A percentile compares a stretch with the other conserved stretches of the same genome.
Evolutionary conservation across 768 basidiomycete genomes (phyloP).

Genomic region (Russula lepida): DNA sequence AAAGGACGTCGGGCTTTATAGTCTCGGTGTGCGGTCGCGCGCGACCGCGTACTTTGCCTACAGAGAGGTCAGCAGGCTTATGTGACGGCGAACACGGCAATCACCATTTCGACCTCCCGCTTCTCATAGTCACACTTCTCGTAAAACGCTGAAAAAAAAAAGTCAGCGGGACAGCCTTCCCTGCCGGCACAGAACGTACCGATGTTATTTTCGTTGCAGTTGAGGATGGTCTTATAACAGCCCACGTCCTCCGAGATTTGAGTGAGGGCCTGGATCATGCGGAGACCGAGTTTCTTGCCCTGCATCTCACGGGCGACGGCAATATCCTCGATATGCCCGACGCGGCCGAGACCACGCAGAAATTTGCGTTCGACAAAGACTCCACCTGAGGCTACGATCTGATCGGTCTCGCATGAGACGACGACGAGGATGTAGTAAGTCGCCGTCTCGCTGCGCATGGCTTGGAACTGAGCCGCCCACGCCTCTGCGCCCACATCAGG

Average conservation of each 20-base stretch:
- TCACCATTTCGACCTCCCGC: slow-evolving; percentile 92
- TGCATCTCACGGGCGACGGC: slow-evolving; percentile 83
- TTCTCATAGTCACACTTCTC: slow-evolving; percentile 88
- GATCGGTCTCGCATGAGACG: slow-evolving; percentile 61
- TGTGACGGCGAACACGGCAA: slow-evolving; percentile 16
- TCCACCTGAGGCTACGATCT: slow-evolving; percentile 75
- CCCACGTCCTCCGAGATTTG: slow-evolving; percentile 72
- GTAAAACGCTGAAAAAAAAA: slow-evolving; percentile 68
- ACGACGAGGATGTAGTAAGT: slow-evolving; percentile 88
- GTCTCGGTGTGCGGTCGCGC: slow-evolving; percentile 31
- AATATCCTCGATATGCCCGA: slow-evolving; percentile 98
- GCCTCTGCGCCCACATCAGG: slow-evolving; percentile 57
- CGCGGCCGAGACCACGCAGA: slow-evolving; percentile 71
- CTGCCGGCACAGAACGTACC: slow-evolving; percentile 51
- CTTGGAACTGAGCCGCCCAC: slow-evolving; percentile 63
- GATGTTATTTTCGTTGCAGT: slow-evolving; percentile 86
- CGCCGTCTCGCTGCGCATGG: slow-evolving; percentile 40
- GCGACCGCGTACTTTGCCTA: slow-evolving; percentile 56
- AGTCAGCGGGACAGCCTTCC: slow-evolving; percentile 1
- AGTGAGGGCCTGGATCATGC: slow-evolving; percentile 80
- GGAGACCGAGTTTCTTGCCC: slow-evolving; percentile 85
- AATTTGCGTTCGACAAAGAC: slow-evolving; percentile 94
- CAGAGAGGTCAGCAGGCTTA: slow-evolving; percentile 3
- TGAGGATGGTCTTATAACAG: slow-evolving; percentile 95
- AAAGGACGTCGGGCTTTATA: background rate